Percentiles rank a stretch among this genome's conserved stretches.
These are phyloP conservation scores for Cladosporium phlei DNA, from an alignment of 2,329 filamentous ascomycete genomes.

Conservation along the genomic window DNA sequence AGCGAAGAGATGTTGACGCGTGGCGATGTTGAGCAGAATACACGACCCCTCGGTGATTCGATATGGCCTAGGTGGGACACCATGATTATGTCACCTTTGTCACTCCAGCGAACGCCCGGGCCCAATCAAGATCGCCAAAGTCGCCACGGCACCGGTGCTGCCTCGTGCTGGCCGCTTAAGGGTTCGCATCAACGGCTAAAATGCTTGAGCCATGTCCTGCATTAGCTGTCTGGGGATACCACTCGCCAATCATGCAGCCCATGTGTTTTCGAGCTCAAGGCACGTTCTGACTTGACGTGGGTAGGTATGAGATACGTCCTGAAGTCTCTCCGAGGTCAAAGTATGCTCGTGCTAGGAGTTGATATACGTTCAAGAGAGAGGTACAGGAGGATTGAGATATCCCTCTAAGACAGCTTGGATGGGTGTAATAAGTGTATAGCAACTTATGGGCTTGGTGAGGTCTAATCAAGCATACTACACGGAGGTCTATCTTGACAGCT, in stretches of 20 bases:
- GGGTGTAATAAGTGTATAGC: too few species aligned
- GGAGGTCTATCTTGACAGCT: too few species aligned
- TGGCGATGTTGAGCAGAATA: constrained; percentile 6
- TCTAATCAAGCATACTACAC: too few species aligned
- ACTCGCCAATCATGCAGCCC: constrained; percentile 11
- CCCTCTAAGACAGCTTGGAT: too few species aligned
- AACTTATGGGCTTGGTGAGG: too few species aligned
- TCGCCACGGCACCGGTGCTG: not conserved
- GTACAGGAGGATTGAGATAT: too few species aligned
- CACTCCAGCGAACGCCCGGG: constrained; percentile 2
- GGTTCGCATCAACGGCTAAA: constrained; percentile 10
- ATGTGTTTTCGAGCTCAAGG: too few species aligned
- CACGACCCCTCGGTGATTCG: constrained; percentile 7
- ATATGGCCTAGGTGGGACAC: constrained; percentile 4
- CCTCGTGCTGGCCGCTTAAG: constrained; percentile 5
- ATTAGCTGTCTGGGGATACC: constrained; percentile 12
- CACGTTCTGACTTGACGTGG: too few species aligned
- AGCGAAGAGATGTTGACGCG: constrained; percentile 1
- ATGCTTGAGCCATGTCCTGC: constrained; percentile 6
- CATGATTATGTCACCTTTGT: constrained; percentile 3
- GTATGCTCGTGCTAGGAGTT: too few species aligned
- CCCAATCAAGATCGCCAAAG: constrained; percentile 6
- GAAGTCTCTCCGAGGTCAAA: too few species aligned
- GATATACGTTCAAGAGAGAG: too few species aligned
- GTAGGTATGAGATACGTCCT: too few species aligned